Percentiles rank a stretch among this genome's conserved stretches.
Evolutionary conservation across 2,329 filamentous ascomycete species (phyloP).

Genomic region (Pyricularia sp.): DNA sequence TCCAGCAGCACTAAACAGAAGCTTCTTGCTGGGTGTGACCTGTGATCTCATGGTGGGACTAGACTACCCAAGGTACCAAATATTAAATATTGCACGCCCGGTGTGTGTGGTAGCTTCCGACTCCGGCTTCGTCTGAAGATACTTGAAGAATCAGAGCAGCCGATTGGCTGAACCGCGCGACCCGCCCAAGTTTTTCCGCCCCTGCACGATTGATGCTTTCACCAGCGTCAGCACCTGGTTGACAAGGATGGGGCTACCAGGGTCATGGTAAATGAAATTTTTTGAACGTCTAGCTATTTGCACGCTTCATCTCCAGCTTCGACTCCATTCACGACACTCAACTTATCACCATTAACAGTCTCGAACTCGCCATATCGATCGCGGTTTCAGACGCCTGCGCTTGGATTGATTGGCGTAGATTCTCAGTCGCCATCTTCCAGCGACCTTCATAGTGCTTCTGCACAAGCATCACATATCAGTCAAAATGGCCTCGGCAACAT

Average conservation of each 20-base stretch:
- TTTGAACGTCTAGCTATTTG: neutral
- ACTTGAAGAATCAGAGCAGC: neutral
- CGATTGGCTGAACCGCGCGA: neutral
- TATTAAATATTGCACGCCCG: neutral
- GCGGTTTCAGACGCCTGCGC: neutral
- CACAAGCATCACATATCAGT: constrained; percentile 5
- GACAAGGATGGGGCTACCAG: neutral
- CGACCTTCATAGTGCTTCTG: neutral
- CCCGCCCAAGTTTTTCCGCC: neutral
- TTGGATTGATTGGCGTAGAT: neutral
- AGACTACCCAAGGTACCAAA: neutral
- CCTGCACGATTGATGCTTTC: neutral
- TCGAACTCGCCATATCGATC: neutral
- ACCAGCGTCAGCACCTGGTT: neutral
- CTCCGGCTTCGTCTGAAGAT: neutral
- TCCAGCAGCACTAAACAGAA: neutral
- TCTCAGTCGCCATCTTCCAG: neutral
- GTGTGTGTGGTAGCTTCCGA: neutral
- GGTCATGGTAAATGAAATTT: neutral
- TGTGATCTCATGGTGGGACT: neutral
- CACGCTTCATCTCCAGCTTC: neutral
- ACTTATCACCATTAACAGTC: neutral
- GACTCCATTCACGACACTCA: neutral
- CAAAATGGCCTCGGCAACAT: constrained; percentile 33
- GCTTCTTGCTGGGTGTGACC: neutral